These are phyloP conservation scores for Tausonia pullulans DNA, from an alignment of 1,284 basidiomycete genomes.

Conservation along the genomic window DNA sequence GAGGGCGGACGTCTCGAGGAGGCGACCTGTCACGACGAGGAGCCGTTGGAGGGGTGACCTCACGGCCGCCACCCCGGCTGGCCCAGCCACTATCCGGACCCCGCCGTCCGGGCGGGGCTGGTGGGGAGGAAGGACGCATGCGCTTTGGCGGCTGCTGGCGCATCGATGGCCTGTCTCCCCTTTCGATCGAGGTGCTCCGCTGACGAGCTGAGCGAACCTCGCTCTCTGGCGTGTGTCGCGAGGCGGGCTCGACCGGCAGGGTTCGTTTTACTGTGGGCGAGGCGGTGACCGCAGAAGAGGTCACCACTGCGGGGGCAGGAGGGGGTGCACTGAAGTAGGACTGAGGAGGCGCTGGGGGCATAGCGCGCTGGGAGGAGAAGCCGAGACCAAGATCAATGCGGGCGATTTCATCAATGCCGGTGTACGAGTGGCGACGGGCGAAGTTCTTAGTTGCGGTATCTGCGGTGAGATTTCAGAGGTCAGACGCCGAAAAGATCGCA, in stretches of 20 bases:
- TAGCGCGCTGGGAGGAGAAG: conserved; percentile 20
- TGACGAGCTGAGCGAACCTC: no score
- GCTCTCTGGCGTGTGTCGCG: no score
- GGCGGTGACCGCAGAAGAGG: background rate
- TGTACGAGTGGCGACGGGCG: conserved; percentile 78
- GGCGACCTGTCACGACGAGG: no score
- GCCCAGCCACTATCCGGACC: no score
- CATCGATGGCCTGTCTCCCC: background rate
- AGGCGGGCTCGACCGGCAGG: no score
- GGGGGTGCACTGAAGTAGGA: conserved; percentile 24
- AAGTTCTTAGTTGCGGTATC: conserved; percentile 86
- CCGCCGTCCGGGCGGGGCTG: no score
- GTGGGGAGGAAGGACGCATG: background rate
- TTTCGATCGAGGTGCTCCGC: background rate
- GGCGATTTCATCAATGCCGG: conserved; percentile 78
- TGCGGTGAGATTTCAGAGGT: conserved; percentile 27
- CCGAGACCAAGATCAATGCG: conserved; percentile 75
- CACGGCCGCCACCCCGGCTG: no score
- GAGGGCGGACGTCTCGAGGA: no score
- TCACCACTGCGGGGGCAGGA: background rate
- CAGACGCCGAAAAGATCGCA: conserved; percentile 9
- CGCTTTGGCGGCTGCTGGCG: background rate
- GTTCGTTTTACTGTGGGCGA: conserved; percentile 4
- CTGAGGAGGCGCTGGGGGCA: conserved; percentile 38
- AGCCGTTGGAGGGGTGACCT: no score